Conservation (phyloP, 345 rosid genomes). For the Nephelium lappaceum region DNA sequence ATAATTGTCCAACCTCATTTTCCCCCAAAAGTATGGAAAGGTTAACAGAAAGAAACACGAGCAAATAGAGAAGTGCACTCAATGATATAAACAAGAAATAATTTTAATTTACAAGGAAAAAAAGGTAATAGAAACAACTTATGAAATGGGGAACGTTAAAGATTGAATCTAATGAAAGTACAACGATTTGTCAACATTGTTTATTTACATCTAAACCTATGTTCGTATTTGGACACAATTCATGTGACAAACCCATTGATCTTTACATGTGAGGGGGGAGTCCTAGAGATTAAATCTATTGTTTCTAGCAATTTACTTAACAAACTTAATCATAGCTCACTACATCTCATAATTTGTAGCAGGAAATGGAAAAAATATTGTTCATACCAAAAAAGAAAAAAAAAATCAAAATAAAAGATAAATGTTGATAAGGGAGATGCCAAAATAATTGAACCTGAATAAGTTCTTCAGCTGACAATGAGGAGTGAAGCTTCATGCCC, state of each 20-base stretch:
- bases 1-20: background rate
- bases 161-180: too few species aligned
- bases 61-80: background rate
- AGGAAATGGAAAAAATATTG: background rate
- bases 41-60: background rate
- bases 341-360: background rate
- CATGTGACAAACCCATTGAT: background rate
- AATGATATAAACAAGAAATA: background rate
- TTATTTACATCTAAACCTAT: too few species aligned
- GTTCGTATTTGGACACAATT: background rate
- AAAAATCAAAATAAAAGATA: background rate
- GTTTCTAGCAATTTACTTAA: background rate
- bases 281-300: too few species aligned
- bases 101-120: background rate
- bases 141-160: background rate
- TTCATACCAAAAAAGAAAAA: background rate
- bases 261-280: background rate
- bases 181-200: background rate
- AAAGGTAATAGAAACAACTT: background rate
- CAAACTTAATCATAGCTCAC: background rate
- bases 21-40: background rate
- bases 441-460: constrained; percentile 51
- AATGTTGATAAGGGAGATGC: background rate
- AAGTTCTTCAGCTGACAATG: constrained; percentile 60
- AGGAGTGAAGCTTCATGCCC: constrained; percentile 62